Percentiles rank a stretch among this genome's conserved stretches.
These are phyloP conservation scores for Fusarium ramigenum DNA, from an alignment of 2,329 filamentous ascomycete species.

Conservation along the genomic window DNA sequence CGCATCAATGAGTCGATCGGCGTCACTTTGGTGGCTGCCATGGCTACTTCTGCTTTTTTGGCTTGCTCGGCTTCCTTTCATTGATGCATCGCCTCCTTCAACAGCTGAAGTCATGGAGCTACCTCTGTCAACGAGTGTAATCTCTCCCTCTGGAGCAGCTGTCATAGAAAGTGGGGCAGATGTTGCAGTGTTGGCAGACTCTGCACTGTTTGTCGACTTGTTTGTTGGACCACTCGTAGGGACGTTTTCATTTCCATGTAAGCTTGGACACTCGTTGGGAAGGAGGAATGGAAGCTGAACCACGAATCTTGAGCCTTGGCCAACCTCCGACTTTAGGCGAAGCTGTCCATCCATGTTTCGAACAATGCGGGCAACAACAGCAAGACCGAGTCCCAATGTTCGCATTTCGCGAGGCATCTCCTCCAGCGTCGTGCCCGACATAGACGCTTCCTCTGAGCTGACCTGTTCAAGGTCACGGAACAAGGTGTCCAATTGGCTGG, in stretches of 20 bases:
- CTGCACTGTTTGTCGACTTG: slow-evolving; percentile 12
- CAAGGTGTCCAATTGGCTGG: slow-evolving; percentile 63
- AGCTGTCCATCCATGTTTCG: slow-evolving; percentile 93
- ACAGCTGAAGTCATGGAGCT: slow-evolving; percentile 35
- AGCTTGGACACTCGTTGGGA: slow-evolving; percentile 51
- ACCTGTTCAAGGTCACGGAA: slow-evolving; percentile 70
- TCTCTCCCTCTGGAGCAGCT: slow-evolving; percentile 58
- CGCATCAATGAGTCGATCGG: slow-evolving; percentile 76
- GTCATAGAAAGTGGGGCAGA: slow-evolving; percentile 41
- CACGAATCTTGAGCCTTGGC: slow-evolving; percentile 83
- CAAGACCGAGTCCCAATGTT: slow-evolving; percentile 83
- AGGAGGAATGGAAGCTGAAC: slow-evolving; percentile 81
- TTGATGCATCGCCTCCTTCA: slow-evolving; percentile 17
- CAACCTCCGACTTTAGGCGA: slow-evolving; percentile 82
- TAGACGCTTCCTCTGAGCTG: slow-evolving; percentile 54
- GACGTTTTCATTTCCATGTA: slow-evolving; percentile 12
- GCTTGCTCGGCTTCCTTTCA: slow-evolving; percentile 34
- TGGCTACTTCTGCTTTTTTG: slow-evolving; percentile 52
- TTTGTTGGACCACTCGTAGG: slow-evolving; percentile 3
- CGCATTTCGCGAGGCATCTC: slow-evolving; percentile 47
- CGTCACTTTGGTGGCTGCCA: slow-evolving; percentile 66
- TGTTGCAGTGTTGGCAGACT: slow-evolving; percentile 30
- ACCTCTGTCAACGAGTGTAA: slow-evolving; percentile 67
- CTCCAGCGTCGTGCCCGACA: slow-evolving; percentile 31
- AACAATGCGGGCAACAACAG: slow-evolving; percentile 84